Conservation (phyloP, 2,329 filamentous ascomycete genomes). For the Albophoma yamanashiensis region DNA sequence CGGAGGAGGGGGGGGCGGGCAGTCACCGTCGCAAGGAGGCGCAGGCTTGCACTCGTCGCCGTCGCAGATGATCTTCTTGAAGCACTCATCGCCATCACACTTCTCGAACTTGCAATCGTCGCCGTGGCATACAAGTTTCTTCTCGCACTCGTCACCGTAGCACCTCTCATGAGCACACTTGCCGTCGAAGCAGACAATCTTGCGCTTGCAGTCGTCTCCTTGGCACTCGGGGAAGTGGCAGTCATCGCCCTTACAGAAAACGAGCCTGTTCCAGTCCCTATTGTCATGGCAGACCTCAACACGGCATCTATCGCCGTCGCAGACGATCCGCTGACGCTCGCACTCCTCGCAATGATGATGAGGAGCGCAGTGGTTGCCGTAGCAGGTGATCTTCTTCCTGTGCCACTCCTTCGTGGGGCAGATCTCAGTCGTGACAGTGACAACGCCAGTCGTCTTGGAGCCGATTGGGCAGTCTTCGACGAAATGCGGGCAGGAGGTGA, state of each 20-base stretch:
- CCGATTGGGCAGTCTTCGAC: slow-evolving; percentile 11
- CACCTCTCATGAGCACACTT: slow-evolving; percentile 18
- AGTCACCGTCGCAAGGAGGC: slow-evolving; percentile 8
- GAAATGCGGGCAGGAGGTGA: slow-evolving; percentile 15
- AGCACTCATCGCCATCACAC: slow-evolving; percentile 19
- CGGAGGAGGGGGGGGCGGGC: background rate
- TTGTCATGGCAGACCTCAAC: slow-evolving; percentile 8
- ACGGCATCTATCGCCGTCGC: slow-evolving; percentile 14
- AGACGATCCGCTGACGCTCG: slow-evolving; percentile 19
- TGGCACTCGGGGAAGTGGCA: slow-evolving; percentile 17
- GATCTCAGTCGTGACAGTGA: slow-evolving; percentile 12
- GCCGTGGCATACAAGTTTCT: slow-evolving; percentile 21
- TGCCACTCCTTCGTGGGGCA: slow-evolving; percentile 11
- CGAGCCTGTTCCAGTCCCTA: slow-evolving; percentile 16
- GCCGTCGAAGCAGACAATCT: slow-evolving; percentile 21
- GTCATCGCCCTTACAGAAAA: slow-evolving; percentile 15
- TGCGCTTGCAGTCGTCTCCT: slow-evolving; percentile 14
- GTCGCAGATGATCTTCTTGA: slow-evolving; percentile 16
- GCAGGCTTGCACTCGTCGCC: slow-evolving; percentile 13
- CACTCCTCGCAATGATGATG: slow-evolving; percentile 17
- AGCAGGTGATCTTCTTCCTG: slow-evolving; percentile 22
- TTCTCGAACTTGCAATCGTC: slow-evolving; percentile 17
- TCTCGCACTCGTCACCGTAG: slow-evolving; percentile 17
- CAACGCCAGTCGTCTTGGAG: slow-evolving; percentile 9
- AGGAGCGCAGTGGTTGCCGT: slow-evolving; percentile 19